A percentile compares a stretch with the other conserved stretches of the same genome.
Evolutionary conservation across 441 rosid species (phyloP).

Genomic region (Jatropha multifida): DNA sequence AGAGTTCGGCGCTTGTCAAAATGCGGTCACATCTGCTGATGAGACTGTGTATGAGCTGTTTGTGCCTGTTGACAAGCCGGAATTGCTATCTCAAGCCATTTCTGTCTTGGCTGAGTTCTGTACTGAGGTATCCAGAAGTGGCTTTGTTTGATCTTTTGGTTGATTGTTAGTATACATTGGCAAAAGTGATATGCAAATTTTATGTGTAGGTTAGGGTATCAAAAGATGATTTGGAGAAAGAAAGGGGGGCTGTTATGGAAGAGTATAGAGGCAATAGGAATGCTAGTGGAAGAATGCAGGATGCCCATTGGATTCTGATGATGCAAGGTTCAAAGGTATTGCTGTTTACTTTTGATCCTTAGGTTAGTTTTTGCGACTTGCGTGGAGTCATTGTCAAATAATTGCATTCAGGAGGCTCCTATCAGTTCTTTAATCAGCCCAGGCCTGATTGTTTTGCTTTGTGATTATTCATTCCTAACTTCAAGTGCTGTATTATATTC

Average conservation of each 20-base stretch:
- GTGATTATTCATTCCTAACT: neutral
- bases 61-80: slow-evolving; percentile 94
- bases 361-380: neutral
- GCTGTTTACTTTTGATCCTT: neutral
- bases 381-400: neutral
- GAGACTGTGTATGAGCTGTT: slow-evolving; percentile 86
- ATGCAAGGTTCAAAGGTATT: slow-evolving; percentile 90
- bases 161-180: neutral
- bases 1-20: slow-evolving; percentile 97
- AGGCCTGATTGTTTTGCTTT: slow-evolving; percentile 14
- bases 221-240: slow-evolving; percentile 83
- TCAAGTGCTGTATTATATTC: neutral
- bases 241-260: slow-evolving; percentile 94
- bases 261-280: slow-evolving; percentile 84
- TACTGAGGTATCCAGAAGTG: slow-evolving; percentile 57
- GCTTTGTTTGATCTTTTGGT: neutral
- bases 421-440: neutral
- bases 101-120: slow-evolving; percentile 87
- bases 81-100: slow-evolving; percentile 78
- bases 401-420: slow-evolving; percentile 10
- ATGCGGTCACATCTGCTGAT: slow-evolving; percentile 86
- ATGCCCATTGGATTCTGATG: slow-evolving; percentile 82
- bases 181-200: slow-evolving; percentile 16
- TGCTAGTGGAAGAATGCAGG: slow-evolving; percentile 93
- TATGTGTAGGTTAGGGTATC: slow-evolving; percentile 72